Evolutionary conservation across 257 asterid genomes (phyloP).

Genomic region (Fraxinus americana): DNA sequence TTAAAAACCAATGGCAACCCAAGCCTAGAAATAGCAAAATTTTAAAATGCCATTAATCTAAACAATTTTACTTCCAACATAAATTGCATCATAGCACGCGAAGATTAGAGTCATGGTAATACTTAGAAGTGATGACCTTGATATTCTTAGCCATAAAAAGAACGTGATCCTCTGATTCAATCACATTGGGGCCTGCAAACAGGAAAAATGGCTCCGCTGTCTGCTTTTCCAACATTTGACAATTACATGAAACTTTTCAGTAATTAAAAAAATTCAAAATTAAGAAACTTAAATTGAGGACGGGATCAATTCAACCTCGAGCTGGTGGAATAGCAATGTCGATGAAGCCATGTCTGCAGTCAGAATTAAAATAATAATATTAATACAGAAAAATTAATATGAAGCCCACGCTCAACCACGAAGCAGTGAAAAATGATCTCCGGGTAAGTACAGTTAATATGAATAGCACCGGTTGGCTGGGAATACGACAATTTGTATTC

Average conservation of each 20-base stretch:
- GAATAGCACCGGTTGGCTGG: too few relatives aligned
- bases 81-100: neutral
- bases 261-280: neutral
- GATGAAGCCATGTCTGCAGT: conserved; percentile 60
- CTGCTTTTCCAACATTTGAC: conserved; percentile 35
- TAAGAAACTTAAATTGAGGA: neutral
- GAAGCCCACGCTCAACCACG: too few relatives aligned
- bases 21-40: conserved; percentile 40
- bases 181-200: conserved; percentile 94
- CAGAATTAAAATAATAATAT: neutral
- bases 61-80: neutral
- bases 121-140: conserved; percentile 60
- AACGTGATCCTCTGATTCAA: conserved; percentile 85
- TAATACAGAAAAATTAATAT: neutral
- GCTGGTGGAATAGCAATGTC: conserved; percentile 63
- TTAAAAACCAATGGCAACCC: conserved; percentile 75
- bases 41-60: neutral
- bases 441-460: too few relatives aligned
- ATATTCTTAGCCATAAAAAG: conserved; percentile 76
- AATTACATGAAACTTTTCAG: neutral
- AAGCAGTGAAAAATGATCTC: too few relatives aligned
- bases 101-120: conserved; percentile 2
- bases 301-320: conserved; percentile 49
- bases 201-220: conserved; percentile 81
- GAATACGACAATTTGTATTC: too few relatives aligned